Base-by-base conservation (phyloP, 306 rosid species). In the Rosa multiflora region DNA sequence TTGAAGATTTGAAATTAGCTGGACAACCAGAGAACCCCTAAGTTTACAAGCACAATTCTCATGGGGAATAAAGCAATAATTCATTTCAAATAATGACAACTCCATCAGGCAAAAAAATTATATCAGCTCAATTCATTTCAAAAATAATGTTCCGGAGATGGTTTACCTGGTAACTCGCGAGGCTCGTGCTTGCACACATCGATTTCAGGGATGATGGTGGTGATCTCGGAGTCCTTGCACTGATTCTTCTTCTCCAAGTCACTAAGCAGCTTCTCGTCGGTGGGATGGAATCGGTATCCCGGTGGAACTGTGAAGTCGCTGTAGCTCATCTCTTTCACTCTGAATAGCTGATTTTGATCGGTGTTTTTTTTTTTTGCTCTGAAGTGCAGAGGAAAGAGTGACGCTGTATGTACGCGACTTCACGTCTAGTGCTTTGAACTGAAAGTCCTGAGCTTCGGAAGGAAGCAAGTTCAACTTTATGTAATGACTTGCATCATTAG, bases 231-330 rank as follows among this genome's bases (percentile, higher is more conserved):
- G 12, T 73, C 70, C 14, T 59, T 48, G 20, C 83, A 83, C 0
- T 20, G 70, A 66, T 81, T 26, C 83, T 88, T 93, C 70, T 73
- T 63, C 53, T 70, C 82, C 42, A 91, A 81, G 48, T 81, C 1
- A 5, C 0, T 17, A 35, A 92, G 52, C 23, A 92, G 90, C 71
- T 90, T 92, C 56, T 80, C 89, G 46, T 89, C 97, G 0, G 90
- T 86, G 9, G 97, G 97, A 4, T 61, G 64, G 75, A 89, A 92
- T 43, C 96, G 75, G 83, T 37, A 88, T 58, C 93, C 93, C 0
- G 78, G 83, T 6, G 85, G 87, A 49, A 71, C 0, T 18, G 0
- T 4, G 35, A 39, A 8, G 32, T 5, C 0, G 64, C 68, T 2
- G 78, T 35, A 44, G 13, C 10, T 76, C 86, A 83, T 79, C 68